Evolutionary conservation across 768 basidiomycete genomes (phyloP).

Genomic region (Suillus weaverae): DNA sequence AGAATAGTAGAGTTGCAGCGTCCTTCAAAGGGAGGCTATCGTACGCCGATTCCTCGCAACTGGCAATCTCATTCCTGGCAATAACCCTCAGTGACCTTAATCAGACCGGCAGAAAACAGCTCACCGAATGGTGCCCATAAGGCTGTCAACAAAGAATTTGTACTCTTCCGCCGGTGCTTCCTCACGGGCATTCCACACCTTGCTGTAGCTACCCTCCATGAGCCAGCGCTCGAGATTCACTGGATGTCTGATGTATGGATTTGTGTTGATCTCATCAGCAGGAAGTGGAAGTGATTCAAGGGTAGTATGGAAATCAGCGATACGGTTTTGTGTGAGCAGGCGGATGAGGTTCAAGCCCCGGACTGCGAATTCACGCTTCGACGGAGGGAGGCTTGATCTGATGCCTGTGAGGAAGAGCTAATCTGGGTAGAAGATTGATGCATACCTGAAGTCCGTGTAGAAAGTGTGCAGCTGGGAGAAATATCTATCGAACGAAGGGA

Average conservation of each 20-base stretch:
- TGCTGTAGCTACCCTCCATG: conserved; percentile 98
- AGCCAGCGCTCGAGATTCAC: conserved; percentile 94
- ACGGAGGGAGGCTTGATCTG: conserved; percentile 75
- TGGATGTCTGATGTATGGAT: conserved; percentile 78
- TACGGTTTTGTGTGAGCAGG: conserved; percentile 91
- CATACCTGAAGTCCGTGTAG: conserved; percentile 81
- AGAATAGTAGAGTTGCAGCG: conserved; percentile 90
- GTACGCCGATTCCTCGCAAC: conserved; percentile 94
- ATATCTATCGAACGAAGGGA: conserved; percentile 93
- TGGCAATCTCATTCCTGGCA: conserved; percentile 90
- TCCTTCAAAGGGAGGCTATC: conserved; percentile 88
- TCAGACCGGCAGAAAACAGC: conserved; percentile 16
- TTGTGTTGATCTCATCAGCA: conserved; percentile 64
- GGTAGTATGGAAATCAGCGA: conserved; percentile 96
- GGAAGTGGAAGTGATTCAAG: conserved; percentile 83
- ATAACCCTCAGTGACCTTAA: conserved; percentile 8
- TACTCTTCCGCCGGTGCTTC: conserved; percentile 94
- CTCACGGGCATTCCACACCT: conserved; percentile 94
- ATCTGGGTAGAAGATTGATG: conserved; percentile 12
- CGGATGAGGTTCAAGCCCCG: conserved; percentile 94
- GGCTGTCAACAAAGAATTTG: conserved; percentile 88
- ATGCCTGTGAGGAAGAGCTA: conserved; percentile 5
- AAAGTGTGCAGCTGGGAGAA: conserved; percentile 89
- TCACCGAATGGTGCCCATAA: conserved; percentile 93
- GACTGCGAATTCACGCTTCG: conserved; percentile 83